Evolutionary conservation across 2,329 filamentous ascomycete genomes (phyloP), one percentile per base, ranked within the genome.

Genomic region (Pyrenophora graminea): DNA sequence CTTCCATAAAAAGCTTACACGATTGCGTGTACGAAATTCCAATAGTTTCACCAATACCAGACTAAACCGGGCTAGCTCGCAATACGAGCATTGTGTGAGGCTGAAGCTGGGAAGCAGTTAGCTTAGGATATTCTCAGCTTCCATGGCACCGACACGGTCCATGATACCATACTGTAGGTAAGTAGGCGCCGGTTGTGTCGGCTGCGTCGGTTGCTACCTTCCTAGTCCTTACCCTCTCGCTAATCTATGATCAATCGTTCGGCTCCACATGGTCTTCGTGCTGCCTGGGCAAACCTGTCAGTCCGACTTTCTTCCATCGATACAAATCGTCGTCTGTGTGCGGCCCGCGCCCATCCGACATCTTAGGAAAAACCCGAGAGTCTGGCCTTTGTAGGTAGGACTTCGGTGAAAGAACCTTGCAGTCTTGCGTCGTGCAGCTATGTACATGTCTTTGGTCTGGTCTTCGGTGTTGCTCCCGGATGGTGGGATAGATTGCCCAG

Each of bases 231-330:
- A 4, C 45, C 30, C 37, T 38, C 53, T 59, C 56, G 54, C 48
- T 49, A 59, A 59, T 58, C 56, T 57, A 34, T 34, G 48, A 48
- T 51, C 32, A 41, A 34, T 52, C 43, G 45, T 48, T 15, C 34
- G 27, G 19, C 42, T 43, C 48, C 36, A 42, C 48, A 40, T 7
- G 9, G 27, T 30, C 23, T 30, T 30, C 10, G 10, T 30, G 27
- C 27, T 30, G 27, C 27, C 27, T 30, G 27, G 39, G 45, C 39
- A 38, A 48, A 39, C 39, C 36, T 48, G 48, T 51, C 44, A 48
- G 38, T 30, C 25, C 3, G 4, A 27, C 7, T 8, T 27, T 27
- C 5, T 5, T 21, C 19, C 3, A 7, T 10, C 25, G 3, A 27
- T 27, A 27, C 25, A 10, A 27, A 10, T 7, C 7, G 25, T 2